Conservation (phyloP, 78 protist genomes). For the Dictyostelium citrinum region DNA sequence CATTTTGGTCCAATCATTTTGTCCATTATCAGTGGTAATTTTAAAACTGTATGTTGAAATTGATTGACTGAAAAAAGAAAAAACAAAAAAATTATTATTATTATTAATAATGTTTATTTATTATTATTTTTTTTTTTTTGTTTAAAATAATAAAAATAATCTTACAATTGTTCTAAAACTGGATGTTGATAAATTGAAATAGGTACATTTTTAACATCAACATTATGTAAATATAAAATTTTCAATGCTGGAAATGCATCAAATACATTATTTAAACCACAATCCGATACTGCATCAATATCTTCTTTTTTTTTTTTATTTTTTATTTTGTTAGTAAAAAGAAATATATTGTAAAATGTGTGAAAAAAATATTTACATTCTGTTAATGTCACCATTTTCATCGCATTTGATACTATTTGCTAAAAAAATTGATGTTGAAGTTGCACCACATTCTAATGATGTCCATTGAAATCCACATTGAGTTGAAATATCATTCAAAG, state of each 20-base stretch:
- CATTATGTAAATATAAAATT: background rate
- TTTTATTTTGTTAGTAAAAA: too few species aligned
- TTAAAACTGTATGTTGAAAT: background rate
- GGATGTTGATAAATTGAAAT: conserved; percentile 9
- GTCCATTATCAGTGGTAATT: background rate
- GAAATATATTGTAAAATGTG: too few species aligned
- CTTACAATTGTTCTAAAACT: background rate
- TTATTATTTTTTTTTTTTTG: background rate
- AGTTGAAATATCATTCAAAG: background rate
- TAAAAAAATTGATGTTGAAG: background rate
- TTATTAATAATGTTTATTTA: background rate
- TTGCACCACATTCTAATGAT: background rate
- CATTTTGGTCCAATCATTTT: background rate
- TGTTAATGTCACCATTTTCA: background rate
- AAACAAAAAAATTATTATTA: background rate
- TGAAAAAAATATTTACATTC: background rate
- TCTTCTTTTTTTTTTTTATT: background rate
- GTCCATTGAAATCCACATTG: conserved; percentile 3
- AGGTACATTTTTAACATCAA: background rate
- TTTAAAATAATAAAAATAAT: background rate
- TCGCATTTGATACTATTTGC: background rate
- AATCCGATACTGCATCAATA: background rate
- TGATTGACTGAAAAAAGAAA: background rate
- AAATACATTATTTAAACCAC: background rate
- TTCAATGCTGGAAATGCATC: background rate